Conservation (phyloP, 148 eudicot genomes). For the Mesembryanthemum crystallinum region DNA sequence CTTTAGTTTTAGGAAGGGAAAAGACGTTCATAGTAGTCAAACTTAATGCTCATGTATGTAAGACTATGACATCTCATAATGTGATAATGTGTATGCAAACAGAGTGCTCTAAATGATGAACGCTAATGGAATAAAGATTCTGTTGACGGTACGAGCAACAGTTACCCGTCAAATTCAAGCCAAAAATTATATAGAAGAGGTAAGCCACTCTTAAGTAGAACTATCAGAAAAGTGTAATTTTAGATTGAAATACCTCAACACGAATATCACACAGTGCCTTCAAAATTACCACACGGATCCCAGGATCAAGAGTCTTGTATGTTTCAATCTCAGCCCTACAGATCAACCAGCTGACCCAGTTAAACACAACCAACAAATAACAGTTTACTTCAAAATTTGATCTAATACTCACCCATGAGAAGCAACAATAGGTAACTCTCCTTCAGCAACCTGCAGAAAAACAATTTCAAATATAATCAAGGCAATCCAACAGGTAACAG, state of each 20-base stretch:
- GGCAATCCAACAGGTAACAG: conserved; percentile 16
- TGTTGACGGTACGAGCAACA: background rate
- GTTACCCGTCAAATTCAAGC: background rate
- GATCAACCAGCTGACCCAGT: conserved; percentile 14
- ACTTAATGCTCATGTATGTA: background rate
- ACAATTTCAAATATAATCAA: conserved; percentile 21
- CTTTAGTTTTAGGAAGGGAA: background rate
- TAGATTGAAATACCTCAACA: conserved; percentile 67
- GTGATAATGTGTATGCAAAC: background rate
- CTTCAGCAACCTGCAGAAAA: conserved; percentile 81
- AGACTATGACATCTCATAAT: background rate
- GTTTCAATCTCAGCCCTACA: conserved; percentile 78
- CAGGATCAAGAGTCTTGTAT: conserved; percentile 79
- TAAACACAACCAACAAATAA: conserved; percentile 14
- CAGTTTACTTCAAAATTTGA: conserved; percentile 16
- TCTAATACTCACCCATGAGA: conserved; percentile 70
- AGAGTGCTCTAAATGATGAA: background rate
- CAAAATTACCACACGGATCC: conserved; percentile 73
- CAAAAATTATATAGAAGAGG: background rate
- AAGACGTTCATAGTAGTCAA: background rate
- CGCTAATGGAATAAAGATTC: background rate
- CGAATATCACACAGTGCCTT: conserved; percentile 97
- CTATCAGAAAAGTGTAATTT: conserved; percentile 1
- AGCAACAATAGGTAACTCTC: conserved; percentile 88
- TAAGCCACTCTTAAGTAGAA: conserved; percentile 1